Evolutionary conservation across 192 early-diverging fungal species (phyloP).

Genomic region (Coemansia sp.): DNA sequence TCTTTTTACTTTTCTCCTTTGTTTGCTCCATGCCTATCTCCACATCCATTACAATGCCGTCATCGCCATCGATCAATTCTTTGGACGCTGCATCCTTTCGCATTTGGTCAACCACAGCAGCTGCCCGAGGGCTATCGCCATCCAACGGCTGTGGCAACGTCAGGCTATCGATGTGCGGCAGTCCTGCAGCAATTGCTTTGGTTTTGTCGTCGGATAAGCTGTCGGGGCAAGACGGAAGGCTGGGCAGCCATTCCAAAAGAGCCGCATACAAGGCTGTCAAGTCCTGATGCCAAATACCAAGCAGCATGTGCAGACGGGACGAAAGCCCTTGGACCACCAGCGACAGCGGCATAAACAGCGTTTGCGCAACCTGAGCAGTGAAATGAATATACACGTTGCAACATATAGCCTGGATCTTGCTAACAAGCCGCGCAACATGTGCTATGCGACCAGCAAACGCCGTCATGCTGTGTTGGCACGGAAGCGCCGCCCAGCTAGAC

Average conservation of each 20-base stretch:
- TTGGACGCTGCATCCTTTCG: background rate
- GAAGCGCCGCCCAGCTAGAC: conserved; percentile 22
- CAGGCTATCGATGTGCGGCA: background rate
- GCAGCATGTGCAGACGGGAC: conserved; percentile 25
- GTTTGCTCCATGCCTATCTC: background rate
- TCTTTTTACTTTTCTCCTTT: conserved; percentile 6
- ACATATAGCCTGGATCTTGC: conserved; percentile 19
- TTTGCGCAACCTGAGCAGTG: conserved; percentile 28
- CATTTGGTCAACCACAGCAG: background rate
- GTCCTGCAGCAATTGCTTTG: background rate
- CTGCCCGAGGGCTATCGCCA: background rate
- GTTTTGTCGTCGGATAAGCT: conserved; percentile 10
- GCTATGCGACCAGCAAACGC: conserved; percentile 17
- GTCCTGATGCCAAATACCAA: conserved; percentile 29
- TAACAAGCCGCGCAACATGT: conserved; percentile 14
- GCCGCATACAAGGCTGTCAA: conserved; percentile 12
- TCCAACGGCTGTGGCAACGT: background rate
- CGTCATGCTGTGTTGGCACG: conserved; percentile 18
- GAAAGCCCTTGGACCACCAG: conserved; percentile 28
- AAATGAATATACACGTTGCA: conserved; percentile 24
- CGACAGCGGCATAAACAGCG: conserved; percentile 44
- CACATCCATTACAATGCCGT: conserved; percentile 1
- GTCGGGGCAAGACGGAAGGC: conserved; percentile 34
- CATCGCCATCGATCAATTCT: background rate
- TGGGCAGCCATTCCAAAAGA: conserved; percentile 31